Evolutionary conservation across 371 early-diverging fungal species (phyloP), one percentile per base, ranked within the genome.

Genomic region (Rozella allomycis): DNA sequence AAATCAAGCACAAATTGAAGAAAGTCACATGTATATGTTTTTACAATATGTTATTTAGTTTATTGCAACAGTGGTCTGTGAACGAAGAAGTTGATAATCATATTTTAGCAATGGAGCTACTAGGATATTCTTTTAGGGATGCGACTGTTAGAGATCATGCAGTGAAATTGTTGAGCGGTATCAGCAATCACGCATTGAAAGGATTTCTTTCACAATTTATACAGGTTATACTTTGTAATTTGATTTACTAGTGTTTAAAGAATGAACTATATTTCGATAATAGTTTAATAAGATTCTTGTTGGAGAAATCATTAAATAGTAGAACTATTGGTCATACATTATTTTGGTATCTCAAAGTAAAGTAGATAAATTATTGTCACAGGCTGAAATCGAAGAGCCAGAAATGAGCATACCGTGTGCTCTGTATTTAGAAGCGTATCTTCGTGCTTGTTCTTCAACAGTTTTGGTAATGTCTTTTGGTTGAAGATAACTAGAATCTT

Each of bases 261-360:
- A 43, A 31, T n/a, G 41, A 41, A 23, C 42, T 17, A 9, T 14
- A 17, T 12, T 10, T 43, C 2, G 43, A 41, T 23, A 43, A 17
- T 4, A 20, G n/a, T 2, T 22, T 41, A 2, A 29, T 26, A 11
- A 11, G 41, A 23, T 41, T 41, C 17, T 20, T 42, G 21, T 26
- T 41, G 6, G 20, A 22, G 10, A 23, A 43, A 12, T 29, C 41
- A 20, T 9, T 41, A 13, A n/a, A 16, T 9, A 26, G n/a, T 2
- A 12, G 13, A 9, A 35, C 12, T 11, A 26, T 41, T 9, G 41
- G 41, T 3, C 41, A 41, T 20, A 5, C 6, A 2, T 43, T 41
- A 4, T 41, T 35, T 13, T 41, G 41, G 41, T 11, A 18, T 0
- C 5, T 41, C n/a, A 39, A 25, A 42, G n/a, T n/a, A n/a, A n/a